phyloP scores from a whole-genome alignment of 2,329 filamentous ascomycete species.

The Fusarium incarnatum region DNA sequence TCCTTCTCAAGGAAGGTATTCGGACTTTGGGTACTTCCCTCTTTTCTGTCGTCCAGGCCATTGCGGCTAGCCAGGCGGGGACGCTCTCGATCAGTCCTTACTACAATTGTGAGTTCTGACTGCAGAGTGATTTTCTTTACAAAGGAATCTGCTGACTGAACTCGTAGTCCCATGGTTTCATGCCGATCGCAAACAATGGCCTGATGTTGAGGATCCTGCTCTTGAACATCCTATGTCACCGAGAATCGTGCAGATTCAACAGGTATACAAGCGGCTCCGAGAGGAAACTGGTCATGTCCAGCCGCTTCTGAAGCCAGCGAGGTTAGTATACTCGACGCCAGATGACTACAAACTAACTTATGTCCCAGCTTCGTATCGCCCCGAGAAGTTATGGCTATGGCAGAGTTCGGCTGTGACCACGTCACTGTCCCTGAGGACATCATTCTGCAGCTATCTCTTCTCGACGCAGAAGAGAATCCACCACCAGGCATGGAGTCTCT shows the following conservation, averaged over 20 bases:
- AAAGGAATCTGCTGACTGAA: fast-evolving
- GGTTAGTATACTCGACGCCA: neutral
- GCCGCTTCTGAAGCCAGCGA: slow-evolving; percentile 9
- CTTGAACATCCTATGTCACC: slow-evolving; percentile 18
- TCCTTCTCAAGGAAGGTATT: slow-evolving; percentile 6
- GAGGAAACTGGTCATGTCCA: neutral
- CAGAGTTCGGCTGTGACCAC: slow-evolving; percentile 3
- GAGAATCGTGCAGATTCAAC: neutral
- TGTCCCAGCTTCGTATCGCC: neutral
- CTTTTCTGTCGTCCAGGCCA: slow-evolving; percentile 1
- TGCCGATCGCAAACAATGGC: neutral
- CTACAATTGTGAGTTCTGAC: neutral
- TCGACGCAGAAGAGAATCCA: neutral
- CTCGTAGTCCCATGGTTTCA: slow-evolving; percentile 8
- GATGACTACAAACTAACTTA: fast-evolving
- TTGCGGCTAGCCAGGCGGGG: neutral
- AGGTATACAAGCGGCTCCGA: neutral
- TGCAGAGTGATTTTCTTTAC: neutral
- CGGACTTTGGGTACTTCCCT: slow-evolving; percentile 10
- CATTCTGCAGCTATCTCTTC: neutral
- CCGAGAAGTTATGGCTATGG: slow-evolving; percentile 3
- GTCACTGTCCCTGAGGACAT: slow-evolving; percentile 4
- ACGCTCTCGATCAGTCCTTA: neutral
- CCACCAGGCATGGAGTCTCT: neutral
- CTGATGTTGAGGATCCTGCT: slow-evolving; percentile 9